phyloP scores from a whole-genome alignment of 2,329 filamentous ascomycete genomes.

The Xylaria sp. region DNA sequence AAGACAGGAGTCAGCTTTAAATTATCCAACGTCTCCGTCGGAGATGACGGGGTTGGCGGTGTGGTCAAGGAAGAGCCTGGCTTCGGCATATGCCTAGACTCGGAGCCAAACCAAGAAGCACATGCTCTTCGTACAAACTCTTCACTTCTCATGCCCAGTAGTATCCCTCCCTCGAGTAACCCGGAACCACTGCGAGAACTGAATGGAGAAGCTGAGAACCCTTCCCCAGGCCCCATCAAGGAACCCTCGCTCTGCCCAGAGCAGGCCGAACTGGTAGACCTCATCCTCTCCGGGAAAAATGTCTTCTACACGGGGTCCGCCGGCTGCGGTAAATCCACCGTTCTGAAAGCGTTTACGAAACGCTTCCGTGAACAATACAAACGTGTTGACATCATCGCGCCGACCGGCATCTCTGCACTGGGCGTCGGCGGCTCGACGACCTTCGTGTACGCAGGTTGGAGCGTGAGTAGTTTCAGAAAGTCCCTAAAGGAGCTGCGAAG shows the following conservation, averaged over 20 bases:
- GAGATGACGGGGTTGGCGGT: background rate
- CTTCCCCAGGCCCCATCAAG: background rate
- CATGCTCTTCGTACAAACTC: background rate
- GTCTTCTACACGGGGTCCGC: constrained; percentile 62
- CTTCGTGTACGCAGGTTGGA: constrained; percentile 55
- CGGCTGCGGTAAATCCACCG: constrained; percentile 54
- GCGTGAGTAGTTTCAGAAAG: constrained; percentile 40
- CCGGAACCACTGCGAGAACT: background rate
- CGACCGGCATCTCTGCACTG: constrained; percentile 55
- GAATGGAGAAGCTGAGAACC: background rate
- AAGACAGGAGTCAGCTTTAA: too few relatives aligned
- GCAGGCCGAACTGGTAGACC: constrained; percentile 44
- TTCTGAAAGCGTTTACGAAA: constrained; percentile 45
- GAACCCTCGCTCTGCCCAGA: constrained; percentile 39
- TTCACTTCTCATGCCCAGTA: background rate
- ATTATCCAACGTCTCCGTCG: background rate
- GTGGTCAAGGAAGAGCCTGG: background rate
- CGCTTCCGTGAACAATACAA: constrained; percentile 33
- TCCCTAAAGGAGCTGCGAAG: constrained; percentile 34
- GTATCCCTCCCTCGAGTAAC: background rate
- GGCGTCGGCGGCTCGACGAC: constrained; percentile 52
- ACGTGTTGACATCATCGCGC: constrained; percentile 49
- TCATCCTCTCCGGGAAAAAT: constrained; percentile 48
- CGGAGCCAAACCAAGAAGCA: background rate
- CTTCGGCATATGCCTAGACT: background rate